Evolutionary conservation across 2,329 filamentous ascomycete genomes (phyloP), one percentile per base, ranked within the genome.

Genomic region (Botryosphaeria dothidea): DNA sequence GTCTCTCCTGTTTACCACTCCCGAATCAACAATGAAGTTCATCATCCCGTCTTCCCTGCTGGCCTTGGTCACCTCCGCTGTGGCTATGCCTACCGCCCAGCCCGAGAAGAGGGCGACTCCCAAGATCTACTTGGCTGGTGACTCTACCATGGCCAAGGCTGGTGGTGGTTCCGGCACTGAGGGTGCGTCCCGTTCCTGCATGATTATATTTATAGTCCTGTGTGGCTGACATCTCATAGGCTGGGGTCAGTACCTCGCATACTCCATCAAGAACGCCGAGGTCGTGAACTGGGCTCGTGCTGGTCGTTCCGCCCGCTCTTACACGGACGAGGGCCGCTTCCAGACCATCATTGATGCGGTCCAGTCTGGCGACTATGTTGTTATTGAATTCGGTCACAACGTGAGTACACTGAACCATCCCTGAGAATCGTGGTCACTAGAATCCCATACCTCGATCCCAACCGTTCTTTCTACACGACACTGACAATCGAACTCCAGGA

Each of bases 301-400:
- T 3, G 89, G 89, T 17, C 85, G 88, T 36, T 89, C 86, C 9
- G 87, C 88, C 1, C 82, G 88, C 36, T 89, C 86, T 6, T 91
- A 84, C 75, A 87, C 83, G 1, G 82, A 86, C 48, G 88, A 91
- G 76, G 86, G 85, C 3, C 84, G 85, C 3, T 91, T 90, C 75
- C 75, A 81, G 4, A 78, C 77, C 0, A 84, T 90, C 52, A 83
- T 84, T 9, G 73, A 79, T 31, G 72, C 80, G 1, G 77, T 89
- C 36, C 69, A 82, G 71, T 66, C 78, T 0, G 86, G 86, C 3
- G 88, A 90, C 72, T 88, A 84, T 75, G 86, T 90, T 0, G 79
- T 90, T 34, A 89, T 90, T 63, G 88, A 90, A 69, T 89, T 90
- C 66, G 88, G 88, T 0, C 88, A 90, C 77, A 91, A 91, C 68